Evolutionary conservation across 805 yeast genomes (phyloP), one percentile per base, ranked within the genome.

Genomic region (Soucietia sequanensis): DNA sequence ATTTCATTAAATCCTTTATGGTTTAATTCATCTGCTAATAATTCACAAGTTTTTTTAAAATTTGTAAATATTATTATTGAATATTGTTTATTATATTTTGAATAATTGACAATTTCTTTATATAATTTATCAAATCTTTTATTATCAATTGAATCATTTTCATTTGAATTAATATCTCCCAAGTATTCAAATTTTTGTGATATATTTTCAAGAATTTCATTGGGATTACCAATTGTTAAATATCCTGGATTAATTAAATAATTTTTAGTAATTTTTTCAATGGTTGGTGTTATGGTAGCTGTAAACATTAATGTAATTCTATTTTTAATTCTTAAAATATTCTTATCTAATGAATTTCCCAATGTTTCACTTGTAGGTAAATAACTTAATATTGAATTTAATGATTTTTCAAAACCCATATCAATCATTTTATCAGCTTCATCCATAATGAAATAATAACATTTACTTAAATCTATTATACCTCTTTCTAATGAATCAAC

Each of bases 381-480:
- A 23, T 64, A 63, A 4, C 63, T 66, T 33, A 84, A 56, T 11
- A 91, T 78, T 27, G 72, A 68, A 15, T 72, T 74, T 30, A 91
- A 75, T 50, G 88, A 88, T 22, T 76, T 83, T 54, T 88, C 96
- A 56, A 91, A 91, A 4, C 97, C 97, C 77, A 91, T 74, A 56
- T 89, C 96, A 27, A 91, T 80, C 98, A 91, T 91, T 46, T 90
- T 70, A 58, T 91, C 99, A 2, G 96, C 96, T 60, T 91, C 99
- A 63, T 91, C 99, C 66, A 90, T 70, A 2, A 86, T 81, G 15
- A 91, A 60, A 41, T 79, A 83, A 41, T 72, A 72, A 42, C 95
- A 77, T 39, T 77, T 76, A 25, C 63, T 65, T 22, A 90, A 60
- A 1, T 72, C 73, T 3, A 89, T 40, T 14, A 83, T 64, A n/a